Evolutionary conservation across 78 protist genomes (phyloP), one percentile per base, ranked within the genome.

Genomic region (Monosiga brevicollis): DNA sequence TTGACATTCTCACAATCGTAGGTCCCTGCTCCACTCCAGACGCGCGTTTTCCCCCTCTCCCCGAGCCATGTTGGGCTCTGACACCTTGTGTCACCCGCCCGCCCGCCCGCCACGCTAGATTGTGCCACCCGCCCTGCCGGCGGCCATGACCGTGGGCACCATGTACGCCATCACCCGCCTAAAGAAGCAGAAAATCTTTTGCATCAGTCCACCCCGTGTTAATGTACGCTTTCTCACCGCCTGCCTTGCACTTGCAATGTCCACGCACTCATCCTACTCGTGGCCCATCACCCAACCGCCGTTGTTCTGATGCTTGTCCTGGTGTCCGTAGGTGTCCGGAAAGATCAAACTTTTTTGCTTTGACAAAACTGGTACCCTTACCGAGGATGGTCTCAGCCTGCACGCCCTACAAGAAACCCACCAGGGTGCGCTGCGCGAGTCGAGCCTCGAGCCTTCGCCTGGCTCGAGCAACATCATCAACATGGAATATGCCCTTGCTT

Each of bases 341-440:
- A 86, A 92, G 73, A 38, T 92, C 39, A 74, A 83, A 35, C 78
- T 89, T 38, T 85, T 91, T 71, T 87, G 91, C 62, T 94, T 94
- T 54, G 97, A 94, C 83, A 96, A 94, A 84, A 96, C 98, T 23
- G 98, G 98, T 29, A 96, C 97, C 0, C 88, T 94, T 15, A 96
- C 98, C 6, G 94, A 90, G 74, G 97, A 96, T 23, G 94, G 91
- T 26, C 89, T 95, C 24, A 90, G 89, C 54, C 86, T 95, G 35
- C 22, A 78, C 42, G 95, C 93, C 38, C 55, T 86, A 36, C 35
- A 15, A 6, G 62, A 49, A 0, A 25, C 37, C 71, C 32, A 55
- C 36, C n/a, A n/a, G n/a, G n/a, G n/a, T n/a, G n/a, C n/a, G n/a
- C n/a, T n/a, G n/a, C n/a, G n/a, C n/a, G n/a, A n/a, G n/a, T n/a